phyloP scores from a whole-genome alignment of 371 early-diverging fungal species.

The Amoeboaphelidium occidentale region DNA sequence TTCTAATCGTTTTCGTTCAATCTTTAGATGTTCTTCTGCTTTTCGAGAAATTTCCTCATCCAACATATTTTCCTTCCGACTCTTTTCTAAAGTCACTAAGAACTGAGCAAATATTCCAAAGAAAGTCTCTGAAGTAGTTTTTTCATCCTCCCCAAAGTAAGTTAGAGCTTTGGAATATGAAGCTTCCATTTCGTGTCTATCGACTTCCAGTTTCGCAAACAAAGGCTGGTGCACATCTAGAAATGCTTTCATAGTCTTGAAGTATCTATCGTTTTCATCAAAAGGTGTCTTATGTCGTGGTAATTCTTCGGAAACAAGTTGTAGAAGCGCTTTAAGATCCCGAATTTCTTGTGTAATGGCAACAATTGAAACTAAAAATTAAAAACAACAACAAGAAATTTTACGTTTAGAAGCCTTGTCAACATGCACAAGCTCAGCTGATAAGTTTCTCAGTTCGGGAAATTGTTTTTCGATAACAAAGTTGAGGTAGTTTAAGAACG shows the following conservation, averaged over 20 bases:
- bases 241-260: no score
- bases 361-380: no score
- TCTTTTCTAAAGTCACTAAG: background rate
- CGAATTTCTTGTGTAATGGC: no score
- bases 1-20: background rate
- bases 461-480: slow-evolving; percentile 20
- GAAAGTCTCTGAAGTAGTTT: background rate
- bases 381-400: no score
- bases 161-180: no score
- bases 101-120: background rate
- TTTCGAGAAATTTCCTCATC: background rate
- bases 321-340: no score
- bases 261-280: no score
- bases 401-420: background rate
- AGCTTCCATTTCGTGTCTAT: no score
- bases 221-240: no score
- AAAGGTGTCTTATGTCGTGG: no score
- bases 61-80: background rate
- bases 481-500: slow-evolving; percentile 20
- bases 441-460: slow-evolving; percentile 11
- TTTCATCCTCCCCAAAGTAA: background rate
- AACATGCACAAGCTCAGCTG: background rate
- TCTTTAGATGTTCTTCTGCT: background rate
- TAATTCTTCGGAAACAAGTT: no score
- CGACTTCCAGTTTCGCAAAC: no score